Conservation (phyloP, 208 protist genomes). For the Leishmania guyanensis region DNA sequence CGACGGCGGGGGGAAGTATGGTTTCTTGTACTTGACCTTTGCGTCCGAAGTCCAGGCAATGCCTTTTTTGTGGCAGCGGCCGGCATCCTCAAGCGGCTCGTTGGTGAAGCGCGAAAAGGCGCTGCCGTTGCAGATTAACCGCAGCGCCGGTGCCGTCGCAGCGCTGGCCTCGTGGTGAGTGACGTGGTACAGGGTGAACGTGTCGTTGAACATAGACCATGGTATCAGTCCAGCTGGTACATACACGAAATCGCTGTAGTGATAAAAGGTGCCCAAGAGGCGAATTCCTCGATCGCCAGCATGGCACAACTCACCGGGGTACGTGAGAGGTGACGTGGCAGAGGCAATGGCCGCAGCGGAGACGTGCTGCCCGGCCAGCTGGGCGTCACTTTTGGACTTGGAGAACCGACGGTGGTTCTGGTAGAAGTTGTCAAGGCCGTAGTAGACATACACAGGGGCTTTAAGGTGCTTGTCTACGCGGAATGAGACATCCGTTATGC, state of each 20-base stretch:
- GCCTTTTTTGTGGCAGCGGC: conserved; percentile 86
- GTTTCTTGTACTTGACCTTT: conserved; percentile 81
- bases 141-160: neutral
- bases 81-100: conserved; percentile 37
- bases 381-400: conserved; percentile 68
- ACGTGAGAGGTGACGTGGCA: conserved; percentile 52
- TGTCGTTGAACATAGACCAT: conserved; percentile 98
- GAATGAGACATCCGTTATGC: conserved; percentile 64
- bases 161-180: neutral
- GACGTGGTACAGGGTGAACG: conserved; percentile 68
- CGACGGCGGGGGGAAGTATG: conserved; percentile 33
- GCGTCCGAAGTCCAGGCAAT: conserved; percentile 95
- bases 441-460: conserved; percentile 97
- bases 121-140: conserved; percentile 77
- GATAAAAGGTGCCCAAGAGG: conserved; percentile 3
- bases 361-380: conserved; percentile 65
- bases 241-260: conserved; percentile 85
- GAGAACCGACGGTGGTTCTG: conserved; percentile 98
- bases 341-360: conserved; percentile 26
- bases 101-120: conserved; percentile 76
- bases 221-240: conserved; percentile 96
- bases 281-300: conserved; percentile 21
- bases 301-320: conserved; percentile 56
- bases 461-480: conserved; percentile 62
- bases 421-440: conserved; percentile 97